Conservation (phyloP, 2,329 filamentous ascomycete species). For the Onygena corvina region DNA sequence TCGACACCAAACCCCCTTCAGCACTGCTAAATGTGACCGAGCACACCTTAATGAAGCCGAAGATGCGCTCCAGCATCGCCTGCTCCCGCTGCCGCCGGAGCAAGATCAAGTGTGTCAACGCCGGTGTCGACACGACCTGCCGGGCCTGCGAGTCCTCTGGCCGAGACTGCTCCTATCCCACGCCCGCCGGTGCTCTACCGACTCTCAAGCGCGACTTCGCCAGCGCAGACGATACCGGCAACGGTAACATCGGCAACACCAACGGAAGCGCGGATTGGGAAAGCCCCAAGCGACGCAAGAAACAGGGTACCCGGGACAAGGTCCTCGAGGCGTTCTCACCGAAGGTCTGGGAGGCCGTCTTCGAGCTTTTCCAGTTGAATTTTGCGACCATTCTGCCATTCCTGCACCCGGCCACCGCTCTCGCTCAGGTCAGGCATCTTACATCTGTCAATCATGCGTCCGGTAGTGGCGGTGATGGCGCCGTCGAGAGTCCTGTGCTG, state of each 20-base stretch:
- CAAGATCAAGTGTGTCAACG: constrained; percentile 81
- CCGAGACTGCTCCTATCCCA: constrained; percentile 60
- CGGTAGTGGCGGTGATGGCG: too few relatives aligned
- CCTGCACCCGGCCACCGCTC: constrained; percentile 44
- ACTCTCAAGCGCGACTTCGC: constrained; percentile 22
- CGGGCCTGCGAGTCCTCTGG: constrained; percentile 60
- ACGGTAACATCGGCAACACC: not conserved
- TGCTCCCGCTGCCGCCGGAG: constrained; percentile 64
- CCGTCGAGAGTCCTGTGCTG: too few relatives aligned
- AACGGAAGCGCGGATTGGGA: constrained; percentile 32
- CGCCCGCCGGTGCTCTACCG: constrained; percentile 24
- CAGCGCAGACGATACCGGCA: constrained; percentile 19
- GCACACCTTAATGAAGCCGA: constrained; percentile 20
- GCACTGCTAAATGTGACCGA: not conserved
- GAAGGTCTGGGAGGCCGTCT: constrained; percentile 46
- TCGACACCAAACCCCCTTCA: not conserved
- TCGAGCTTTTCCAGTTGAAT: constrained; percentile 47
- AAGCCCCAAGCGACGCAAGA: constrained; percentile 31
- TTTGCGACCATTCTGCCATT: constrained; percentile 47
- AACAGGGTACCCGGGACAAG: constrained; percentile 36
- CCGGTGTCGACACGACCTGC: constrained; percentile 58
- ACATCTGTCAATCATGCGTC: too few relatives aligned
- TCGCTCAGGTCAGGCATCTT: constrained; percentile 37
- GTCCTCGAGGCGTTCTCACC: constrained; percentile 41
- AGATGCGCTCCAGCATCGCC: constrained; percentile 67